Evolutionary conservation across 2,329 filamentous ascomycete genomes (phyloP), one percentile per base, ranked within the genome.

Genomic region (Diplodia scrobiculata): DNA sequence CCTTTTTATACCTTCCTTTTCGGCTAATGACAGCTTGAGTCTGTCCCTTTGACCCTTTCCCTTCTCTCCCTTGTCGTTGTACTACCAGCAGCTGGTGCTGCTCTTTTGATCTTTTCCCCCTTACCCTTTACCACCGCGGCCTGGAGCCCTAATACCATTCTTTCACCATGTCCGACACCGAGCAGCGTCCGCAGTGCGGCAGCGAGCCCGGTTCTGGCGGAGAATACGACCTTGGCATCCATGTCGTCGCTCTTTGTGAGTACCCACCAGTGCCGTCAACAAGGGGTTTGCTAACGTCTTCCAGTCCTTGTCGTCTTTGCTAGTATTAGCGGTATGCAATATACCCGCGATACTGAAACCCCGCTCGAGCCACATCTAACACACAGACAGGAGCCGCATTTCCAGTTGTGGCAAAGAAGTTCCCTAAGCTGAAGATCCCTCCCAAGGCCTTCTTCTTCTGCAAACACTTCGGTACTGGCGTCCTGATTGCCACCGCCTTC

Each of bases 401-500:
- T 65, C 77, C 77, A 27, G 76, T 79, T 9, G 72, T 78, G 13
- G 77, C 77, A 3, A 79, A 78, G 71, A 87, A 86, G 74, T 76
- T 87, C 70, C 82, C 76, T 65, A 84, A 83, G 82, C 76, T 87
- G 72, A 86, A 84, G 74, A 83, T 87, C 9, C 84, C 84, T 0
- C 78, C 82, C 1, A 82, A 80, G 69, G 72, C 85, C 36, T 87
- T 87, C 75, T 87, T 87, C 72, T 83, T 84, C 65, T 87, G 84
- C 76, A 87, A 87, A 70, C 85, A 87, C 71, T 78, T 78, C 63
- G 76, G 91, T 73, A 95, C 91, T 0, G 91, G 91, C 67, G 91
- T 95, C 21, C 81, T 95, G n/a, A 89, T 95, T 68, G 91, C 91
- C 11, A 95, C 91, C 0, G 91, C 91, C 65, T 95, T 95, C 73